phyloP scores from a whole-genome alignment of 1,284 basidiomycete species.

The Termitomyces sp. region DNA sequence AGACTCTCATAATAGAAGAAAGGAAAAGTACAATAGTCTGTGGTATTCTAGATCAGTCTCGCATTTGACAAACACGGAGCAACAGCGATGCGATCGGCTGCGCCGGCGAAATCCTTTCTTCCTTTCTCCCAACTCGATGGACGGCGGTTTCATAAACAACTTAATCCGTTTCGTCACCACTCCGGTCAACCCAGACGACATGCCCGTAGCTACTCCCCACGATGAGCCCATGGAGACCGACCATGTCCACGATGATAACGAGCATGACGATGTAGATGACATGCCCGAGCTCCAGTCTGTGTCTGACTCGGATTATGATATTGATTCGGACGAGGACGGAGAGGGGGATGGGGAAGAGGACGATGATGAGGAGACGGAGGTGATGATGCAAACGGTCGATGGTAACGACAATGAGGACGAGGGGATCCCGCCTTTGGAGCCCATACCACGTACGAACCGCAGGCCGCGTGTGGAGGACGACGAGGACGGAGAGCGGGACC shows the following conservation, averaged over 20 bases:
- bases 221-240: conserved; percentile 11
- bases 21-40: too few relatives aligned
- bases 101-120: neutral
- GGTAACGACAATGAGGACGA: conserved; percentile 30
- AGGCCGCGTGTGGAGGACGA: conserved; percentile 52
- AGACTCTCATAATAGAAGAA: too few relatives aligned
- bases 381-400: conserved; percentile 31
- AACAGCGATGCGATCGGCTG: neutral
- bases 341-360: conserved; percentile 6
- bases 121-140: conserved; percentile 1
- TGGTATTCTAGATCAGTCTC: conserved; percentile 1
- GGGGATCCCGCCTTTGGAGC: conserved; percentile 9
- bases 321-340: conserved; percentile 20
- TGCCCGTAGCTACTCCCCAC: neutral
- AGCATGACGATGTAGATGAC: neutral
- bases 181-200: neutral
- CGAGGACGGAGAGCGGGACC: conserved; percentile 49
- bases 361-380: conserved; percentile 24
- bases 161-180: neutral
- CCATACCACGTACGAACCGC: conserved; percentile 28
- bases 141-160: conserved; percentile 4
- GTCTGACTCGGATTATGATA: conserved; percentile 31
- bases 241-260: conserved; percentile 17
- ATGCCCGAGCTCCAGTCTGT: conserved; percentile 42
- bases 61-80: neutral